Base-by-base conservation (phyloP, 179 eudicot genomes). In the Spergularia azorica region DNA sequence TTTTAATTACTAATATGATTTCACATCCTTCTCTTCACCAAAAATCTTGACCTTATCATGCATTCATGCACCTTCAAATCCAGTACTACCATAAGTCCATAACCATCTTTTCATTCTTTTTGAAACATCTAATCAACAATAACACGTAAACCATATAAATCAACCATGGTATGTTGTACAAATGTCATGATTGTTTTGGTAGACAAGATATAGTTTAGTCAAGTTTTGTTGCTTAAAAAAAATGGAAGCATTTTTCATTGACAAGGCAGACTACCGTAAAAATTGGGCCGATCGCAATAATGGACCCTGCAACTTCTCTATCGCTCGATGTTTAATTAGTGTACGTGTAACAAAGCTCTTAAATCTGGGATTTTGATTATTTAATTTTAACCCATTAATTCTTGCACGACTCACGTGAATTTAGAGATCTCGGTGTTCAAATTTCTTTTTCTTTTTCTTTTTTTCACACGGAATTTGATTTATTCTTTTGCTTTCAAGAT, bases 211-310 rank as follows among this genome's bases (percentile, higher is more conserved):
- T 56, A 56, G 8, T 43, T 43, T 56, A 12, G 59, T 56, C 59
- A 56, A 56, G n/a, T 5, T 56, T 43, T 43, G 8, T 43, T 43
- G 48, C 48, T 43, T 7, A 43, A 43, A 54, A 54, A 15, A 54
- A 54, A 15, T 56, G 6, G 59, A 14, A 56, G 3, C n/a, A 56
- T 12, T 54, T 56, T 56, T 15, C n/a, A 56, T 56, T 13, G 59
- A 56, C n/a, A 56, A 56, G 59, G 59, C 59, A 56, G n/a, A n/a
- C n/a, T 56, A 56, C n/a, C 59, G 59, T 6, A 56, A 56, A 56
- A 13, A 5, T 56, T 56, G 59, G 59, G 59, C n/a, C 16, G 16
- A 56, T 56, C n/a, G 6, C 5, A 13, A 12, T 12, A 13, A 56
- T 56, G 59, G 59, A n/a, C 59, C 59, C 59, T 12, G 3, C n/a